Evolutionary conservation across 2,329 filamentous ascomycete species (phyloP).

Genomic region (Ceratocystis harringtonii): DNA sequence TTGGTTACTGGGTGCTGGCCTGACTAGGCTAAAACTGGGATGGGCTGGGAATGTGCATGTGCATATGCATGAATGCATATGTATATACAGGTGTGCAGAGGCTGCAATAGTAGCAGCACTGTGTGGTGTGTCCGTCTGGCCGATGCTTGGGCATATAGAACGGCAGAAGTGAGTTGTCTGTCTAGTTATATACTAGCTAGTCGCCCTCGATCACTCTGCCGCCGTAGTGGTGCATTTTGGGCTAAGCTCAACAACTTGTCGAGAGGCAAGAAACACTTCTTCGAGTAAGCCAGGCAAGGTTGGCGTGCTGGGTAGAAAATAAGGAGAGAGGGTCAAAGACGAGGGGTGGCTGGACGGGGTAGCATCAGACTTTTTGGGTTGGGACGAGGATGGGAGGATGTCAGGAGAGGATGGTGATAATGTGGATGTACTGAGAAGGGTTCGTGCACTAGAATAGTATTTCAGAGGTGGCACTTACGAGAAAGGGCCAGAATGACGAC

Average conservation of each 20-base stretch:
- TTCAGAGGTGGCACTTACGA: not conserved
- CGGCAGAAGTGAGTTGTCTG: not conserved
- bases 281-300: not conserved
- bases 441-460: not conserved
- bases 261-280: no score
- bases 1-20: not conserved
- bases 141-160: not conserved
- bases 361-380: not conserved
- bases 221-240: not conserved
- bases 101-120: not conserved
- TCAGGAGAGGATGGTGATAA: not conserved
- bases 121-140: not conserved
- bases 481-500: not conserved
- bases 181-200: no score
- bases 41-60: conserved; percentile 4
- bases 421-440: not conserved
- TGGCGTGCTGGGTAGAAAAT: not conserved
- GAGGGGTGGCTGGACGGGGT: not conserved
- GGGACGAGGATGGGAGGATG: not conserved
- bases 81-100: conserved; percentile 3
- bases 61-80: conserved; percentile 2
- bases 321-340: not conserved
- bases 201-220: no score
- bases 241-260: not conserved
- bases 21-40: not conserved